These are phyloP conservation scores for Akanthomyces uredinophilus DNA, from an alignment of 2,329 filamentous ascomycete genomes.

Conservation along the genomic window DNA sequence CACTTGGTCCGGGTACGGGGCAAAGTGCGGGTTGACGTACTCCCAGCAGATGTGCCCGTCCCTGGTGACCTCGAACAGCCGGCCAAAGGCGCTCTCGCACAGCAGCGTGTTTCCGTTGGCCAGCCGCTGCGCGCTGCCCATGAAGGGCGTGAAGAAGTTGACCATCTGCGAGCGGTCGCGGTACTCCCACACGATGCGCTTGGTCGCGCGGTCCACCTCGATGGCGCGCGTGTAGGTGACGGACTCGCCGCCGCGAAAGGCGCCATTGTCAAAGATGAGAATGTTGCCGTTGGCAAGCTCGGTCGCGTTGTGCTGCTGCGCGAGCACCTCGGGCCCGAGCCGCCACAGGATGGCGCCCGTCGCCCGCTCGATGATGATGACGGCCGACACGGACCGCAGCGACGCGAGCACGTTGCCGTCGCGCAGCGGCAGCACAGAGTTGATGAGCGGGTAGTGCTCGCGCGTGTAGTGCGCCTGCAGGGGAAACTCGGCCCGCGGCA, in stretches of 20 bases:
- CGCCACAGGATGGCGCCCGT: constrained; percentile 27
- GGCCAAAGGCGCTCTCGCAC: constrained; percentile 25
- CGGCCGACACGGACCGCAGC: constrained; percentile 25
- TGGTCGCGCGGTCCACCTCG: constrained; percentile 21
- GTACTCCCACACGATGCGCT: constrained; percentile 27
- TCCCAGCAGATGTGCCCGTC: constrained; percentile 27
- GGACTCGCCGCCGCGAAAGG: constrained; percentile 25
- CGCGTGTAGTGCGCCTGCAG: constrained; percentile 27
- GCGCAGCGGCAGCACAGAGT: constrained; percentile 24
- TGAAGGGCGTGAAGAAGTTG: constrained; percentile 28
- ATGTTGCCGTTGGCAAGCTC: constrained; percentile 28
- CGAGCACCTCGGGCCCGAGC: constrained; percentile 20
- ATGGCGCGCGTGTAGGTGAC: constrained; percentile 25
- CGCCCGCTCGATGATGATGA: constrained; percentile 24
- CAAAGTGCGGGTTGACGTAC: constrained; percentile 26
- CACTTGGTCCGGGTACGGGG: constrained; percentile 21
- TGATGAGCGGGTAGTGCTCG: constrained; percentile 29
- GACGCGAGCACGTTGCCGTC: constrained; percentile 27
- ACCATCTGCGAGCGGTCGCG: constrained; percentile 25
- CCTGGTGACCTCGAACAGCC: constrained; percentile 24
- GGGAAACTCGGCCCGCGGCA: constrained; percentile 24
- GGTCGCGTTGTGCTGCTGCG: constrained; percentile 28
- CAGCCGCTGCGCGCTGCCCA: constrained; percentile 26
- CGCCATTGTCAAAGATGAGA: constrained; percentile 27
- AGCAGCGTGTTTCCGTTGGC: constrained; percentile 25